Conservation (phyloP, 1,139 yeast species). For the Debaryomyces fabryi region DNA sequence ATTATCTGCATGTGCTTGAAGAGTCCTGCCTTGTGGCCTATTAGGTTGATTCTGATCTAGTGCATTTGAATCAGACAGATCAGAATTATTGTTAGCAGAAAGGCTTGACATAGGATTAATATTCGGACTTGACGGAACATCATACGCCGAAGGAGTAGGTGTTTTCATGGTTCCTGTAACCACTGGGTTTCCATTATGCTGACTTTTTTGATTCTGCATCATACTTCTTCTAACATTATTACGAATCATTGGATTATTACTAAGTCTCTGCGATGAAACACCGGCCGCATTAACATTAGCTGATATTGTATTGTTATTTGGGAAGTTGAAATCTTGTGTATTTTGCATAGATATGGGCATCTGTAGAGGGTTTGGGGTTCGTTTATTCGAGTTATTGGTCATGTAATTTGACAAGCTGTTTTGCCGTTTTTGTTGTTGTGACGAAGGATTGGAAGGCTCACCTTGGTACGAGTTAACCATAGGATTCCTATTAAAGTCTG, state of each 20-base stretch:
- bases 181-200: slow-evolving; percentile 7
- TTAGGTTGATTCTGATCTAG: slow-evolving; percentile 12
- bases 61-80: slow-evolving; percentile 45
- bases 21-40: slow-evolving; percentile 10
- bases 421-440: slow-evolving; percentile 43
- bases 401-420: slow-evolving; percentile 41
- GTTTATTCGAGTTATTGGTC: slow-evolving; percentile 37
- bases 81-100: slow-evolving; percentile 39
- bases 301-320: not conserved
- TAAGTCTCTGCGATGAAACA: slow-evolving; percentile 15
- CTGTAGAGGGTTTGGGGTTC: slow-evolving; percentile 33
- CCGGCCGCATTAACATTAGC: slow-evolving; percentile 7
- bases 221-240: slow-evolving; percentile 16
- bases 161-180: slow-evolving; percentile 27
- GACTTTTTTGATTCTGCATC: slow-evolving; percentile 18
- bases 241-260: slow-evolving; percentile 9
- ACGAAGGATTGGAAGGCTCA: slow-evolving; percentile 12
- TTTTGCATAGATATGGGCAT: slow-evolving; percentile 21
- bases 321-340: slow-evolving; percentile 13
- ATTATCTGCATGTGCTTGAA: slow-evolving; percentile 8
- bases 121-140: slow-evolving; percentile 47
- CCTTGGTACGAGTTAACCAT: slow-evolving; percentile 9
- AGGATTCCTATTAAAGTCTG: slow-evolving; percentile 5
- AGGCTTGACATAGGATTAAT: slow-evolving; percentile 30
- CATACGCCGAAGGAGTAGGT: slow-evolving; percentile 48